Percentiles rank a stretch among this genome's conserved stretches.
These are phyloP conservation scores for Lentithecium fluviatile DNA, from an alignment of 495 filamentous ascomycete species.

Conservation along the genomic window DNA sequence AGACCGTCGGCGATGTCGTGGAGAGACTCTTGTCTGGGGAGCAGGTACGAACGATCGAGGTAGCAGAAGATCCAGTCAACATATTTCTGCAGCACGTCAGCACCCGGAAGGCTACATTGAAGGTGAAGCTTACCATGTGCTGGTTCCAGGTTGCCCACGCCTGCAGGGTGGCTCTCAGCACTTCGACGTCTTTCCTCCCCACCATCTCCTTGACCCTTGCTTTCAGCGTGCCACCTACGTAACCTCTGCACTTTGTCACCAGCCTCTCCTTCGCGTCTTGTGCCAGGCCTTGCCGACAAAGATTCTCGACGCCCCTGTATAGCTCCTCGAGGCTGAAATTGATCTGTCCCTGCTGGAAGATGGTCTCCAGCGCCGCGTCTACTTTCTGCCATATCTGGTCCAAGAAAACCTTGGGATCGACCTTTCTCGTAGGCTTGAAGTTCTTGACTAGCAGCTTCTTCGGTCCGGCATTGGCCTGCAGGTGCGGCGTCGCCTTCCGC, in stretches of 20 bases:
- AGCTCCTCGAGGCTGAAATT: constrained; percentile 75
- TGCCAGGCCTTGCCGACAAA: constrained; percentile 74
- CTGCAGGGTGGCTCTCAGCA: constrained; percentile 62
- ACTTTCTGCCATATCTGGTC: constrained; percentile 68
- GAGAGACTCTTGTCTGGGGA: constrained; percentile 60
- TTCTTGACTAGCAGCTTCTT: constrained; percentile 89
- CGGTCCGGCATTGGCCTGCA: constrained; percentile 61
- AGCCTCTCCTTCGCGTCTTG: constrained; percentile 62
- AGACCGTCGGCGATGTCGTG: constrained; percentile 57
- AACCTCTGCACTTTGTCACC: constrained; percentile 58
- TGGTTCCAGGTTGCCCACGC: constrained; percentile 78
- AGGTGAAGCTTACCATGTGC: constrained; percentile 61
- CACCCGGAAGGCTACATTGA: constrained; percentile 6
- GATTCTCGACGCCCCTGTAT: constrained; percentile 85
- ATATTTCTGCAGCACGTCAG: constrained; percentile 52
- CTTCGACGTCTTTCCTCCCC: constrained; percentile 57
- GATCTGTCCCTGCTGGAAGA: constrained; percentile 65
- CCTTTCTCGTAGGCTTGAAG: constrained; percentile 58
- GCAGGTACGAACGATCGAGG: constrained; percentile 82
- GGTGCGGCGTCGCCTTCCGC: constrained; percentile 33
- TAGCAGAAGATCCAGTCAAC: constrained; percentile 88
- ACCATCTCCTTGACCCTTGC: constrained; percentile 52
- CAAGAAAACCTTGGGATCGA: constrained; percentile 69
- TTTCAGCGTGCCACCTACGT: constrained; percentile 59
- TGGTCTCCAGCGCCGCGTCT: constrained; percentile 65